Conservation (phyloP, 352 stramenopile species). For the Globisporangium cylindrosporum region DNA sequence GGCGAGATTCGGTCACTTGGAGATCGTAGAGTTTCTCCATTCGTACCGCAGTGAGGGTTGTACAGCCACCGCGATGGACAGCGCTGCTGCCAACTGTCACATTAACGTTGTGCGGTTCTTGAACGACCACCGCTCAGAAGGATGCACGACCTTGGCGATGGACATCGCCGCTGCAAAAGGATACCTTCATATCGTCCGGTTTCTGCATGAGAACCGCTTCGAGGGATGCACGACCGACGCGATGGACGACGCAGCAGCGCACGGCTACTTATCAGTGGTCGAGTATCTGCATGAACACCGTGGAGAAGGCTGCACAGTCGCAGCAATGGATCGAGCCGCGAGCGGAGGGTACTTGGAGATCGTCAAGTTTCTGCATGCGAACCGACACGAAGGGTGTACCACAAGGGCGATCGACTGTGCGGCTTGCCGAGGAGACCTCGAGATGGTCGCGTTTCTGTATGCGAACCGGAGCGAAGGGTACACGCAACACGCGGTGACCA, state of each 20-base stretch:
- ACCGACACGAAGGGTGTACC: background rate
- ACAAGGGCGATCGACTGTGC: background rate
- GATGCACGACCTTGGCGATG: slow-evolving; percentile 1
- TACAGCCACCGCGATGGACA: slow-evolving; percentile 10
- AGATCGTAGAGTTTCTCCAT: background rate
- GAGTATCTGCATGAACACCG: slow-evolving; percentile 12
- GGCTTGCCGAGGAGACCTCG: background rate
- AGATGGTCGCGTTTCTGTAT: background rate
- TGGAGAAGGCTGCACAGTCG: background rate
- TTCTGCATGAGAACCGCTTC: background rate
- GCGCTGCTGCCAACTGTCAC: background rate
- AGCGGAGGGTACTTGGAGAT: background rate
- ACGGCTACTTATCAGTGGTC: background rate
- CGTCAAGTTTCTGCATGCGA: slow-evolving; percentile 1
- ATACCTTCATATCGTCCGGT: background rate
- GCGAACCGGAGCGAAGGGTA: background rate
- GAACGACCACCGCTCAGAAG: background rate
- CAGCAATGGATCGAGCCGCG: background rate
- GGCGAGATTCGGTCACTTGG: background rate
- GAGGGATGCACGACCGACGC: background rate
- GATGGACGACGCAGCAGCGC: background rate
- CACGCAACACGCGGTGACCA: background rate
- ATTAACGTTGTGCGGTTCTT: slow-evolving; percentile 2
- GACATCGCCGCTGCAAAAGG: slow-evolving; percentile 5
- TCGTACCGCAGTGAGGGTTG: background rate